Evolutionary conservation across 2,329 filamentous ascomycete genomes (phyloP).

Genomic region (Fusarium euwallaceae): DNA sequence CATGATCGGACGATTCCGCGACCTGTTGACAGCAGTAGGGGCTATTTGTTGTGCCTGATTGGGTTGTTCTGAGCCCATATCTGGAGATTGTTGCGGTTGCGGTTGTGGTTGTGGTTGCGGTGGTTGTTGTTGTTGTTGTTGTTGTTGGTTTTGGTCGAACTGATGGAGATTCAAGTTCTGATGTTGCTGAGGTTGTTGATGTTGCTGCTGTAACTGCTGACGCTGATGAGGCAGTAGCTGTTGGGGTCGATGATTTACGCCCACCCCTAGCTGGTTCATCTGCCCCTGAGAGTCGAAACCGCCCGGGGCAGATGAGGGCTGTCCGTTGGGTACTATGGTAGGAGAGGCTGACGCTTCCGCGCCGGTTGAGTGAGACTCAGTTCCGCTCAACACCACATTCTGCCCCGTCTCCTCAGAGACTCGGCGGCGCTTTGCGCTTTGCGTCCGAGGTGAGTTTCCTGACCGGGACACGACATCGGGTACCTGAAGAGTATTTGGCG

Average conservation of each 20-base stretch:
- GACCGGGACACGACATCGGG: background rate
- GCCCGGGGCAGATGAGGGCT: conserved; percentile 19
- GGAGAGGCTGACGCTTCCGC: conserved; percentile 27
- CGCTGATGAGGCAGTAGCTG: conserved; percentile 13
- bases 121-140: conserved; percentile 23
- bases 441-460: conserved; percentile 18
- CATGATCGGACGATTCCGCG: conserved; percentile 5
- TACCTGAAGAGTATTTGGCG: conserved; percentile 9
- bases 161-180: conserved; percentile 14
- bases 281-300: conserved; percentile 36
- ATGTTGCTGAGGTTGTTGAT: conserved; percentile 22
- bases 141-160: conserved; percentile 27
- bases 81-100: conserved; percentile 19
- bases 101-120: conserved; percentile 3
- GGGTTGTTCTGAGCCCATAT: conserved; percentile 10
- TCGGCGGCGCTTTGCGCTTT: conserved; percentile 47
- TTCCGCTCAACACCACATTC: conserved; percentile 7
- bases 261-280: background rate
- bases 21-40: conserved; percentile 4
- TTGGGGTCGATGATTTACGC: conserved; percentile 25
- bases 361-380: conserved; percentile 23
- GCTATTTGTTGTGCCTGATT: conserved; percentile 6
- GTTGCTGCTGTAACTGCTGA: conserved; percentile 25
- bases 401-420: conserved; percentile 41
- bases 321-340: conserved; percentile 18